Evolutionary conservation across 768 basidiomycete genomes (phyloP).

Genomic region (Suillus spraguei): DNA sequence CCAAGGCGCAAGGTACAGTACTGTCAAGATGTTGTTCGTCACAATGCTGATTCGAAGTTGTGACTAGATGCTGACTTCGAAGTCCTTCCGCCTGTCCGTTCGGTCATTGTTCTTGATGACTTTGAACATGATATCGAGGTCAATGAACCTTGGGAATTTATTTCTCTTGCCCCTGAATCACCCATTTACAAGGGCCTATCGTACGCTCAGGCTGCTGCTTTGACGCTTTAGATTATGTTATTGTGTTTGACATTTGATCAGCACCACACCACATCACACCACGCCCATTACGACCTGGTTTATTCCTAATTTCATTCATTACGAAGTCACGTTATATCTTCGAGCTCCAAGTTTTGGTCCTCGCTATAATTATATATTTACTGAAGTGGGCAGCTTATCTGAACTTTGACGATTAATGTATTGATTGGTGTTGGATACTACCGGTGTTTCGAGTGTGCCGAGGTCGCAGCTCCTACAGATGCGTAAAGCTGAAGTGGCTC

Average conservation of each 20-base stretch:
- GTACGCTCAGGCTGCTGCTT: constrained; percentile 30
- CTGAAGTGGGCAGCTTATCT: constrained; percentile 15
- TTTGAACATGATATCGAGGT: constrained; percentile 17
- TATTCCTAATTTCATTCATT: constrained; percentile 20
- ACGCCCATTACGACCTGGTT: constrained; percentile 19
- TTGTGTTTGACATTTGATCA: constrained; percentile 6
- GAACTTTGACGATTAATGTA: constrained; percentile 12
- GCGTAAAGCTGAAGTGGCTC: not conserved
- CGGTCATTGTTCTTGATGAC: constrained; percentile 36
- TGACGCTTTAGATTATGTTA: constrained; percentile 21
- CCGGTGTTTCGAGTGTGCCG: not conserved
- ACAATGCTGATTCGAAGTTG: constrained; percentile 4
- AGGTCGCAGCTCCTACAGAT: not conserved
- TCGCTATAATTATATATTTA: constrained; percentile 15
- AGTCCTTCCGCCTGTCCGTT: constrained; percentile 31
- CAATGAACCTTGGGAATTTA: constrained; percentile 36
- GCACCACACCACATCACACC: constrained; percentile 10
- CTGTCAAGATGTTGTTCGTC: not conserved
- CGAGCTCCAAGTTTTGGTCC: constrained; percentile 9
- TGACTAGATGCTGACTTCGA: constrained; percentile 30
- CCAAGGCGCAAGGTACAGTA: constrained; percentile 1
- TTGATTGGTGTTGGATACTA: not conserved
- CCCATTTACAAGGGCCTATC: constrained; percentile 34
- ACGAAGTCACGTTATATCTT: constrained; percentile 10
- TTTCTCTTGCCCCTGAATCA: constrained; percentile 31